Percentiles rank a stretch among this genome's conserved stretches.
These are phyloP conservation scores for Ceratobasidium sp. DNA, from an alignment of 1,284 basidiomycete genomes.

Conservation along the genomic window DNA sequence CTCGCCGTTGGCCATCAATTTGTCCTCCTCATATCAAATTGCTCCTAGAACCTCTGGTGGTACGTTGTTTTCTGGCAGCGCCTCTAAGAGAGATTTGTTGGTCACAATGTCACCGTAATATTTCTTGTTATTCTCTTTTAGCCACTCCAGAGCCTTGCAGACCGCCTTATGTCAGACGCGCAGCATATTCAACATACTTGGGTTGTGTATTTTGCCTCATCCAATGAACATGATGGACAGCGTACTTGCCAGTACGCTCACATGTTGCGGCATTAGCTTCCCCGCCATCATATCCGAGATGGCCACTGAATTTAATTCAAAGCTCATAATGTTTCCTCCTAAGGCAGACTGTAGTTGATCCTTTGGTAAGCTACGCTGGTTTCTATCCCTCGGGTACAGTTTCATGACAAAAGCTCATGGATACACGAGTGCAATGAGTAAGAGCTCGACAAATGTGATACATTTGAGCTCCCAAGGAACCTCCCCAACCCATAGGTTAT, in stretches of 20 bases:
- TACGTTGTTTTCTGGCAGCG: constrained; percentile 40
- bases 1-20: constrained; percentile 17
- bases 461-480: constrained; percentile 49
- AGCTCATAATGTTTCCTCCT: constrained; percentile 55
- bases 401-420: constrained; percentile 53
- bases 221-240: constrained; percentile 55
- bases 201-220: constrained; percentile 49
- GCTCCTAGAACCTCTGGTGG: constrained; percentile 28
- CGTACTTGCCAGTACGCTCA: constrained; percentile 50
- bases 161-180: constrained; percentile 47
- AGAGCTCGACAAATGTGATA: constrained; percentile 51
- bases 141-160: constrained; percentile 48
- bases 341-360: constrained; percentile 50
- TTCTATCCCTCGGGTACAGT: constrained; percentile 49
- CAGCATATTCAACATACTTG: constrained; percentile 49
- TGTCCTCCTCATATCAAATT: neutral
- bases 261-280: constrained; percentile 52
- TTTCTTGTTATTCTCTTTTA: constrained; percentile 25
- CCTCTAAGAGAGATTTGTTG: neutral
- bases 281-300: constrained; percentile 53
- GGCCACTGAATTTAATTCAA: constrained; percentile 48
- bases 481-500: constrained; percentile 55
- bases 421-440: constrained; percentile 49
- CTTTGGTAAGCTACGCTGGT: constrained; percentile 37
- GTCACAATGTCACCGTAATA: constrained; percentile 27